Base-by-base conservation (phyloP, 345 rosid species). In the Tarenaya hassleriana region DNA sequence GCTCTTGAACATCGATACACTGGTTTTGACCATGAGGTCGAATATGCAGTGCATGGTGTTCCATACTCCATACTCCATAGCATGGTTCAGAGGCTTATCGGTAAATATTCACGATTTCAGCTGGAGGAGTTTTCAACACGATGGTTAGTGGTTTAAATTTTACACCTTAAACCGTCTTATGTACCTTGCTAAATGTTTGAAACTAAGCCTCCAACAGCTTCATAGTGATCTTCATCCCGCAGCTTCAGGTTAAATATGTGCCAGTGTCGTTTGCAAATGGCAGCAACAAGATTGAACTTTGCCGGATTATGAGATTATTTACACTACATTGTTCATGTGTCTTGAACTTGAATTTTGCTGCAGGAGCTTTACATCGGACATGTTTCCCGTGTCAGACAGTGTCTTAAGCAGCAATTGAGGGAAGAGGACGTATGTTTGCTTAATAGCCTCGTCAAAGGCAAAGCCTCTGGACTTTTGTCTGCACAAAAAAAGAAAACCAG, bases 41-140 rank as follows among this genome's bases (percentile, higher is more conserved):
- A 80, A 72, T 72, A 86, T 90, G 97, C 80, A 90, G 56, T 86
- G 86, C 71, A 84, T 86, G 18, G 91, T 90, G 47, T 90, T 75
- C 62, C 97, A 90, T 54, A 95, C n/a, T n/a, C n/a, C n/a, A n/a
- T n/a, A n/a, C n/a, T n/a, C n/a, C n/a, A n/a, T n/a, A n/a, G 95
- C 52, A 75, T 80, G 88, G 95, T 86, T 57, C 47, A 63, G 95
- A 84, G 62, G 86, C 97, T 60, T 82, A 80, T 67, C 97, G 94
- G 97, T 86, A 63, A 68, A 1, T 32, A 34, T n/a, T n/a, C n/a
- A n/a, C n/a, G n/a, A n/a, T n/a, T n/a, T n/a, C n/a, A n/a, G n/a
- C n/a, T n/a, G n/a, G n/a, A n/a, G n/a, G n/a, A n/a, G n/a, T n/a
- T n/a, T n/a, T n/a, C 11, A 7, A 1, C 24, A 16, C 15, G 7